Evolutionary conservation across 2,329 filamentous ascomycete species (phyloP).

Genomic region (Chrysoporthe austroafricana): DNA sequence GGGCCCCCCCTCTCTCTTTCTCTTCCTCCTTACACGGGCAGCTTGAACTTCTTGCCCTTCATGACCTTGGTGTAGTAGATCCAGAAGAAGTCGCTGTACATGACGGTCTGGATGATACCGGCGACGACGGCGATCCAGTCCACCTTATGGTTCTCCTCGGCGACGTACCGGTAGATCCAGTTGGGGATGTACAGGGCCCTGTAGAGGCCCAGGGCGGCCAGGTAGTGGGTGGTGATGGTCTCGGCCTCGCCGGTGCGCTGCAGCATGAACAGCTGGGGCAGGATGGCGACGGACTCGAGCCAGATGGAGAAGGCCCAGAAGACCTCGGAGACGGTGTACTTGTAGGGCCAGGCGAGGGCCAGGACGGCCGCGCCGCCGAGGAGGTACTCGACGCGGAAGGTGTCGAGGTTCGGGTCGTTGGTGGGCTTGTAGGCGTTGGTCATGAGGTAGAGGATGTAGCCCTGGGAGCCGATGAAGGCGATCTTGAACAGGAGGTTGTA

Average conservation of each 20-base stretch:
- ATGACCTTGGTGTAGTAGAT: slow-evolving; percentile 98
- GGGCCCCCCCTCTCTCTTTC: background rate
- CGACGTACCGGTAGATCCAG: slow-evolving; percentile 91
- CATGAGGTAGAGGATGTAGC: slow-evolving; percentile 98
- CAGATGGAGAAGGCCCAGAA: slow-evolving; percentile 98
- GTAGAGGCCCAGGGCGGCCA: slow-evolving; percentile 91
- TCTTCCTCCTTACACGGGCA: slow-evolving; percentile 66
- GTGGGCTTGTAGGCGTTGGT: slow-evolving; percentile 96
- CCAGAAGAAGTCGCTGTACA: slow-evolving; percentile 99
- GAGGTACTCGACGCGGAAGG: slow-evolving; percentile 95
- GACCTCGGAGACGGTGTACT: slow-evolving; percentile 82
- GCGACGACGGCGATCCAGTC: slow-evolving; percentile 89
- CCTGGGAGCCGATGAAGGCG: slow-evolving; percentile 86
- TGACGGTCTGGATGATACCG: slow-evolving; percentile 87
- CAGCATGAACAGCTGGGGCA: slow-evolving; percentile 97
- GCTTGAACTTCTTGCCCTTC: slow-evolving; percentile 86
- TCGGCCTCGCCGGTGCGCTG: slow-evolving; percentile 97
- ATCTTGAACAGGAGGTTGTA: slow-evolving; percentile 98
- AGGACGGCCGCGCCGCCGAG: slow-evolving; percentile 79
- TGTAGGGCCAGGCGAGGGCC: slow-evolving; percentile 81
- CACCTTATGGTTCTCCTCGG: slow-evolving; percentile 70
- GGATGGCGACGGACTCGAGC: slow-evolving; percentile 94
- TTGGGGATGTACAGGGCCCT: slow-evolving; percentile 96
- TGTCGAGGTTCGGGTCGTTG: slow-evolving; percentile 95
- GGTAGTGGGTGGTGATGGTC: slow-evolving; percentile 98